A percentile compares a stretch with the other conserved stretches of the same genome.
Conservation (phyloP, 2,329 filamentous ascomycete species). For the Xylariaceae sp. region DNA sequence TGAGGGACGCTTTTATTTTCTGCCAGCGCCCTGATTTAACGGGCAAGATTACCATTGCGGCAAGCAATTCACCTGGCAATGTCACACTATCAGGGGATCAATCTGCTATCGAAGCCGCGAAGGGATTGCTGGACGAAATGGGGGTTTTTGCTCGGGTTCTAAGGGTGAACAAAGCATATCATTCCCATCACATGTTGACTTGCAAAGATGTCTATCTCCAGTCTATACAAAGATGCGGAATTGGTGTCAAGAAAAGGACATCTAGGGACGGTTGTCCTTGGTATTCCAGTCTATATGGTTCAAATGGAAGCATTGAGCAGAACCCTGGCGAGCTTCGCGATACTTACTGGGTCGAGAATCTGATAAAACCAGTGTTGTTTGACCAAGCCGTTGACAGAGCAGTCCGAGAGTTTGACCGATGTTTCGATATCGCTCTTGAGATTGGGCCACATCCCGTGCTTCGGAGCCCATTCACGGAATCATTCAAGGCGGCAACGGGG, state of each 20-base stretch:
- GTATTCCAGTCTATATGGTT: slow-evolving; percentile 3
- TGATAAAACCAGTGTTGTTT: slow-evolving; percentile 31
- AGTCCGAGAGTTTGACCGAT: slow-evolving; percentile 3
- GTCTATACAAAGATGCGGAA: slow-evolving; percentile 1
- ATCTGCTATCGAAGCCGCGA: slow-evolving; percentile 22
- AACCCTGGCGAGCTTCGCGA: slow-evolving; percentile 1
- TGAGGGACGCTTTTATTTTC: slow-evolving; percentile 30
- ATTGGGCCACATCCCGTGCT: slow-evolving; percentile 34
- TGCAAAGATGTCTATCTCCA: slow-evolving; percentile 12
- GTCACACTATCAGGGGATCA: slow-evolving; percentile 33
- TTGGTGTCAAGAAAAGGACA: not conserved
- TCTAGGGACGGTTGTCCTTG: not conserved
- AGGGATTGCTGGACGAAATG: slow-evolving; percentile 17
- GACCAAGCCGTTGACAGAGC: slow-evolving; percentile 22
- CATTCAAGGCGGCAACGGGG: too few species aligned
- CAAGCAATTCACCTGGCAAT: slow-evolving; percentile 31
- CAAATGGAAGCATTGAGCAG: too few species aligned
- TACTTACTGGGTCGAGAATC: slow-evolving; percentile 32
- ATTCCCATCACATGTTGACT: slow-evolving; percentile 34
- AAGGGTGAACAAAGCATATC: slow-evolving; percentile 36
- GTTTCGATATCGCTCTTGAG: slow-evolving; percentile 28
- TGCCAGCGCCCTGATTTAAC: slow-evolving; percentile 16
- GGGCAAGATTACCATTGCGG: slow-evolving; percentile 27
- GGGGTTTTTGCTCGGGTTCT: slow-evolving; percentile 27
- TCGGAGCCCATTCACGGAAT: too few species aligned